These are phyloP conservation scores for Saturnispora sanitii DNA, from an alignment of 805 yeast genomes.

Conservation along the genomic window DNA sequence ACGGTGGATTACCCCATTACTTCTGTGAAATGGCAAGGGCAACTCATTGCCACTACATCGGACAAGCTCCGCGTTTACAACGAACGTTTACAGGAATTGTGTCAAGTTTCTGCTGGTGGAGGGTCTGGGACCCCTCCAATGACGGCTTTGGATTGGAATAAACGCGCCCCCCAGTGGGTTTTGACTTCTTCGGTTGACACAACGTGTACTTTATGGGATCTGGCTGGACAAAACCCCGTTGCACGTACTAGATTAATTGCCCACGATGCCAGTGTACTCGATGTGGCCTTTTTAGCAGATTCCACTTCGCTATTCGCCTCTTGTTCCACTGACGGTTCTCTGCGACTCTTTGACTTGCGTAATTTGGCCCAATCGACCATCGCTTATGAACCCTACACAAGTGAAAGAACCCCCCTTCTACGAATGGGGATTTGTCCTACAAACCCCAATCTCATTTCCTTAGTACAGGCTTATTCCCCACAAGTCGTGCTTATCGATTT, in stretches of 20 bases:
- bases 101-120: constrained; percentile 4
- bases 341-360: constrained; percentile 83
- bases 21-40: constrained; percentile 63
- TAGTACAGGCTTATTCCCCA: constrained; percentile 63
- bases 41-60: constrained; percentile 52
- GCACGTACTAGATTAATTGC: constrained; percentile 94
- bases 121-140: constrained; percentile 53
- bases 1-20: constrained; percentile 60
- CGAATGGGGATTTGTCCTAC: constrained; percentile 68
- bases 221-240: constrained; percentile 44
- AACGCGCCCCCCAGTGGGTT: constrained; percentile 53
- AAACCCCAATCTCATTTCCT: constrained; percentile 77
- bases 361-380: constrained; percentile 89
- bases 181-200: constrained; percentile 90
- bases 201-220: constrained; percentile 95
- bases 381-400: constrained; percentile 64
- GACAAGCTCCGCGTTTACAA: constrained; percentile 55
- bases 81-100: constrained; percentile 11
- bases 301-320: constrained; percentile 75
- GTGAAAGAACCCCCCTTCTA: constrained; percentile 42
- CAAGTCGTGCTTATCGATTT: constrained; percentile 67
- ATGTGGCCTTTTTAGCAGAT: constrained; percentile 72
- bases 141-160: constrained; percentile 91
- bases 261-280: constrained; percentile 91
- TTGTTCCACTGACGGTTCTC: constrained; percentile 92